These are phyloP conservation scores for Gnaphalium uliginosum DNA, from an alignment of 129 eudicot species.

Conservation along the genomic window DNA sequence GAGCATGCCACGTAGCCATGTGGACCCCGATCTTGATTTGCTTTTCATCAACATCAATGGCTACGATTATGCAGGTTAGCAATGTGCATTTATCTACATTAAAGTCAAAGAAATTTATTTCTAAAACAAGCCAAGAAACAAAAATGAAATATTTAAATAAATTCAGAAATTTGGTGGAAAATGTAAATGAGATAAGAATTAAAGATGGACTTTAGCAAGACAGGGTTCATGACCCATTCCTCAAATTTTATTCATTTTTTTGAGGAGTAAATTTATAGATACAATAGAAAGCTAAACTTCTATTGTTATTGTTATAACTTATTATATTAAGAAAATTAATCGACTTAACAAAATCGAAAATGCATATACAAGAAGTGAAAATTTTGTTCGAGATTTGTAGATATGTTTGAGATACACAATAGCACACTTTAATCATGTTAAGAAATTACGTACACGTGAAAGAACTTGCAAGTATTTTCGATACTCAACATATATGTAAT, in stretches of 20 bases:
- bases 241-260: background rate
- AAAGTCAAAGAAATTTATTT: constrained; percentile 30
- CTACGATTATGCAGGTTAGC: constrained; percentile 32
- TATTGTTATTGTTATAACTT: background rate
- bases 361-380: background rate
- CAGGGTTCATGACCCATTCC: constrained; percentile 37
- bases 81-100: constrained; percentile 39
- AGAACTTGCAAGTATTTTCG: too few relatives aligned
- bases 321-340: too few relatives aligned
- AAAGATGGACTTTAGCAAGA: constrained; percentile 18
- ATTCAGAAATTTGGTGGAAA: constrained; percentile 27
- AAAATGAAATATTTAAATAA: constrained; percentile 7
- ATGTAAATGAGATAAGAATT: background rate
- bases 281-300: background rate
- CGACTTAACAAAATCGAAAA: background rate
- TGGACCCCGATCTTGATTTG: constrained; percentile 39
- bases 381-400: background rate
- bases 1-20: constrained; percentile 51
- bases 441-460: background rate
- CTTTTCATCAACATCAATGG: constrained; percentile 37
- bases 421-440: too few relatives aligned
- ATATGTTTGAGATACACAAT: background rate
- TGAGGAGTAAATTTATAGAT: background rate
- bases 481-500: too few relatives aligned
- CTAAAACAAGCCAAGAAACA: constrained; percentile 22